Evolutionary conservation across 352 stramenopile genomes (phyloP), one percentile per base, ranked within the genome.

Genomic region (Aphanomyces cochlioides): DNA sequence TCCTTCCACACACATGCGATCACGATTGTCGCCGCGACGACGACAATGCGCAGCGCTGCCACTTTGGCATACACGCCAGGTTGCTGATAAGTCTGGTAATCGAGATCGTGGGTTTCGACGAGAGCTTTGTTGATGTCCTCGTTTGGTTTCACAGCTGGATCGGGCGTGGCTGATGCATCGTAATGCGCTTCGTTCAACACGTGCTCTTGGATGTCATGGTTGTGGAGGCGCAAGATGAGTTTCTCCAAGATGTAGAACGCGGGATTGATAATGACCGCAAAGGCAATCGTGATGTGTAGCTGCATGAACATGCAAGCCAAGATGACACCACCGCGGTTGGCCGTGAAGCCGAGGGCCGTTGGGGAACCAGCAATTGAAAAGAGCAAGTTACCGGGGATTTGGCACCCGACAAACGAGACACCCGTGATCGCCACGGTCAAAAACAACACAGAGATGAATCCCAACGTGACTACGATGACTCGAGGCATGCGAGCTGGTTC

Each of bases 401-500:
- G 69, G 53, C 69, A 74, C 36, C 69, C 69, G 4, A 74, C 67
- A 21, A 43, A 37, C 13, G 36, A 66, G 3, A 73, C 48, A 15
- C 69, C 69, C 5, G 45, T 36, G 40, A 73, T 70, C 19, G 69
- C 36, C 38, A 74, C 45, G 39, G 50, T n/a, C 3, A 74, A 19
- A 50, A 74, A 74, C 8, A 74, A 56, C 53, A 73, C 89, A 61
- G 87, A 95, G 47, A 85, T 73, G 47, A 89, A 78, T 3, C 66
- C 76, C 37, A 90, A 66, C 4, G 83, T 90, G 3, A 87, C 76
- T n/a, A 67, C 66, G 8, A 89, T 78, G 12, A 90, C 78, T 15
- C 79, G 79, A 1, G 83, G 83, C 83, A 90, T 89, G 38, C 83
- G 79, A 13, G 76, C 76, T 0, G 83, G 83, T 34, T 88, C 73